Evolutionary conservation across 495 filamentous ascomycete species (phyloP), one percentile per base, ranked within the genome.

Genomic region (Penicillium alfredii): DNA sequence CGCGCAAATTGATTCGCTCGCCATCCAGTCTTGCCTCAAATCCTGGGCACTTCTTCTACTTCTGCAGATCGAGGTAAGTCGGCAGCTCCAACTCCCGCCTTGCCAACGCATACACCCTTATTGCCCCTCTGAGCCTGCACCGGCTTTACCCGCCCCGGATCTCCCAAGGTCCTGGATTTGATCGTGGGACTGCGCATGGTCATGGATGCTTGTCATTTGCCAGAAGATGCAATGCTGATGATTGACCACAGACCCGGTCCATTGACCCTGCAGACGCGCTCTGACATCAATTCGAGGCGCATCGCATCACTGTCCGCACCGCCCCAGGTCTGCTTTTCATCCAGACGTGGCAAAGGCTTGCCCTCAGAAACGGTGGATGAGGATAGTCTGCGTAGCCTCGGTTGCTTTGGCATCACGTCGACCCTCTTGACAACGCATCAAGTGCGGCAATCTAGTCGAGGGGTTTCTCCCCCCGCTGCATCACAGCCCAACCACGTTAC

Each of bases 401-500:
- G 45, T 38, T 30, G 24, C 39, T 47, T 60, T 48, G 48, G 51
- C 47, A 50, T 42, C 43, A 51, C 45, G 42, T 31, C 38, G 14
- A 38, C 16, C 41, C 38, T 34, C 51, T 56, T 66, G 65, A 67
- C 67, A 71, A 68, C 67, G 61, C 67, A 71, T 71, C 64, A 56
- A 53, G 49, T 51, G 46, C 23, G n/a, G n/a, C n/a, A n/a, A n/a
- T 56, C 42, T 42, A 48, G 48, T 56, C 53, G 60, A 61, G 53
- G 48, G 47, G 35, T 27, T 30, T 8, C 42, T 55, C 55, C 49
- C 57, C 55, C 55, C 51, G 44, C 67, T 71, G 68, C 68, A 69
- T 69, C 61, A 58, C 55, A 64, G 66, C 68, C 66, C 64, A 67
- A 71, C 64, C 66, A 68, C 63, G 64, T 68, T 67, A 64, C 63